Conservation (phyloP, 2,329 filamentous ascomycete genomes). For the Talaromyces sp. region DNA sequence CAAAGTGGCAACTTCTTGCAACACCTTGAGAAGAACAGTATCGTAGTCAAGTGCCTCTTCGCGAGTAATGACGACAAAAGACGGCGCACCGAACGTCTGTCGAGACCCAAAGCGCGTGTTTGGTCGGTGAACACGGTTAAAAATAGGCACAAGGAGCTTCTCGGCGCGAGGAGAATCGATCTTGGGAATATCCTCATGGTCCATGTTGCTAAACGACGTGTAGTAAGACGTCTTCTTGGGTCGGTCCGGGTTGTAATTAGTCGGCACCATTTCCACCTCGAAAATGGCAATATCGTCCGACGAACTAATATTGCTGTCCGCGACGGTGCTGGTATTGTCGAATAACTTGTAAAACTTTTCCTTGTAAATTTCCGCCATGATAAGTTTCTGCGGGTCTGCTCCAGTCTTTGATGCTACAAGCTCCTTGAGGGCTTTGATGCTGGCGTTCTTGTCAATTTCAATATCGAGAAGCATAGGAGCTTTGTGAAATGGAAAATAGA, state of each 20-base stretch:
- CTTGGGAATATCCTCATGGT: constrained; percentile 36
- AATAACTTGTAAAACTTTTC: constrained; percentile 84
- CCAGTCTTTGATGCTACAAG: constrained; percentile 52
- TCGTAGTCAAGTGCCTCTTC: constrained; percentile 69
- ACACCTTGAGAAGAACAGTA: constrained; percentile 70
- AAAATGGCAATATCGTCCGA: constrained; percentile 65
- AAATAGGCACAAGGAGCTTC: constrained; percentile 45
- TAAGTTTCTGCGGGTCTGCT: constrained; percentile 55
- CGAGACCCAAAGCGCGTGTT: constrained; percentile 21
- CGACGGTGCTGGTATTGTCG: constrained; percentile 63
- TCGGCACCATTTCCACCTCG: constrained; percentile 74
- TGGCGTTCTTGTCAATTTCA: constrained; percentile 68
- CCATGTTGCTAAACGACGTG: constrained; percentile 25
- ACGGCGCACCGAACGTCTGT: constrained; percentile 39
- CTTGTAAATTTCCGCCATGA: constrained; percentile 78
- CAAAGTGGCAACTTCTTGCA: constrained; percentile 70
- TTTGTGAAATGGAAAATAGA: constrained; percentile 72
- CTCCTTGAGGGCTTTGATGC: constrained; percentile 49
- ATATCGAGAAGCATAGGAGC: constrained; percentile 67
- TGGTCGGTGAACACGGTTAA: constrained; percentile 35
- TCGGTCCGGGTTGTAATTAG: constrained; percentile 63
- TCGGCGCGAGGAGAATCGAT: constrained; percentile 43
- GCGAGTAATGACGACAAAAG: constrained; percentile 68
- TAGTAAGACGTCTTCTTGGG: constrained; percentile 42
- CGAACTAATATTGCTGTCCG: constrained; percentile 62